Evolutionary conservation across 192 early-diverging fungal genomes (phyloP).

Genomic region (Rhizoclosmatium sp.): DNA sequence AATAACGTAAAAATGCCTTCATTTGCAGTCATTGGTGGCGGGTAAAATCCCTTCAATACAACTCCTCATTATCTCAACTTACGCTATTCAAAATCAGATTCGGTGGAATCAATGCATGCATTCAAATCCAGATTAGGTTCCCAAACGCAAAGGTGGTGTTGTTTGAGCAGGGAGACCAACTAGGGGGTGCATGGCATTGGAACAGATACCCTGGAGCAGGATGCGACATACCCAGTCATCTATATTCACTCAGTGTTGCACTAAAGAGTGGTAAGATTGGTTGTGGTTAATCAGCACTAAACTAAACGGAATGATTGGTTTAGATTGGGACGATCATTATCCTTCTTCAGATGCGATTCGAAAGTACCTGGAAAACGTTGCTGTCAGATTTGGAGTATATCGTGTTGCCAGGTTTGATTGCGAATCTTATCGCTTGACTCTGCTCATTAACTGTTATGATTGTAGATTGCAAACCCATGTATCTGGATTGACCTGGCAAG

Average conservation of each 20-base stretch:
- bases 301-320: background rate
- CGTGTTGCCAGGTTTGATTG: slow-evolving; percentile 2
- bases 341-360: background rate
- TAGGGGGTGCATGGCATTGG: slow-evolving; percentile 18
- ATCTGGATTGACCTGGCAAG: background rate
- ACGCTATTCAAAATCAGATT: background rate
- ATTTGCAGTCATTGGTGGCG: background rate
- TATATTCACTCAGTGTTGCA: slow-evolving; percentile 31
- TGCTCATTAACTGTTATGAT: too few species aligned
- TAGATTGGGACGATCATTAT: slow-evolving; percentile 21
- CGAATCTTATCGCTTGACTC: too few species aligned
- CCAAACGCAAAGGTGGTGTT: slow-evolving; percentile 18
- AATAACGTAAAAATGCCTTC: background rate
- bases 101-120: slow-evolving; percentile 12
- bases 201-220: slow-evolving; percentile 37
- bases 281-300: background rate
- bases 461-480: slow-evolving; percentile 14
- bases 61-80: background rate
- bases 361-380: slow-evolving; percentile 7
- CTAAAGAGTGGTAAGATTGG: slow-evolving; percentile 18
- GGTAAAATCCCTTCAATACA: background rate
- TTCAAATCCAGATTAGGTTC: background rate
- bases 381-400: background rate
- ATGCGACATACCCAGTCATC: slow-evolving; percentile 38
- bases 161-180: background rate